Conservation (phyloP, 768 basidiomycete genomes). For the Austroboletus festivus region DNA sequence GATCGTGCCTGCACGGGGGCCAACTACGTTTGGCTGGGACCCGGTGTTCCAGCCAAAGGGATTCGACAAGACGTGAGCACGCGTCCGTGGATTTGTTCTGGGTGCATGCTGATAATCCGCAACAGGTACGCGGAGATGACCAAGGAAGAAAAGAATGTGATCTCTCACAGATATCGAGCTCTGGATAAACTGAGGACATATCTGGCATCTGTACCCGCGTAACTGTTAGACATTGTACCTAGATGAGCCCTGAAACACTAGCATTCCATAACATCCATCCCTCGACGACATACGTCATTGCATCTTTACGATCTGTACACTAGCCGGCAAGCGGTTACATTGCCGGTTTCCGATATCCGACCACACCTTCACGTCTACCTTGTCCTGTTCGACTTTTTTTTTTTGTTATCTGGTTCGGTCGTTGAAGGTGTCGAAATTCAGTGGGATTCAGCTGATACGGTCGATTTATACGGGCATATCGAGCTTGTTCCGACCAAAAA, state of each 20-base stretch:
- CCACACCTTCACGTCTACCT: background rate
- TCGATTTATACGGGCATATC: background rate
- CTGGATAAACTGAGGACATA: slow-evolving; percentile 52
- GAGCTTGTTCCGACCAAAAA: background rate
- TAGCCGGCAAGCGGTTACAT: slow-evolving; percentile 11
- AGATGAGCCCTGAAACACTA: no score
- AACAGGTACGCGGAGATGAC: slow-evolving; percentile 68
- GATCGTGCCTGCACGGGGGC: slow-evolving; percentile 86
- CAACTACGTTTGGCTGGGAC: slow-evolving; percentile 86
- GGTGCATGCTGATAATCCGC: background rate
- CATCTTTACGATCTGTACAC: no score
- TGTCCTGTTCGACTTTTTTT: background rate
- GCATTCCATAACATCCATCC: no score
- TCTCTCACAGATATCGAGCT: slow-evolving; percentile 66
- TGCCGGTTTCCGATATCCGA: slow-evolving; percentile 20
- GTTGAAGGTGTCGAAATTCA: background rate
- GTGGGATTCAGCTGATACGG: background rate
- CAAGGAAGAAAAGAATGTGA: slow-evolving; percentile 55
- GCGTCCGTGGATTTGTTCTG: background rate
- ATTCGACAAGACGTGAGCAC: slow-evolving; percentile 69
- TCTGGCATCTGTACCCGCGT: slow-evolving; percentile 25
- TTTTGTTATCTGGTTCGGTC: background rate
- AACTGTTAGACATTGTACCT: no score
- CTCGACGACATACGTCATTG: no score
- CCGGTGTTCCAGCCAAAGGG: slow-evolving; percentile 77